Base-by-base conservation (phyloP, 768 basidiomycete species). In the Pleurotus salmoneostramineus region DNA sequence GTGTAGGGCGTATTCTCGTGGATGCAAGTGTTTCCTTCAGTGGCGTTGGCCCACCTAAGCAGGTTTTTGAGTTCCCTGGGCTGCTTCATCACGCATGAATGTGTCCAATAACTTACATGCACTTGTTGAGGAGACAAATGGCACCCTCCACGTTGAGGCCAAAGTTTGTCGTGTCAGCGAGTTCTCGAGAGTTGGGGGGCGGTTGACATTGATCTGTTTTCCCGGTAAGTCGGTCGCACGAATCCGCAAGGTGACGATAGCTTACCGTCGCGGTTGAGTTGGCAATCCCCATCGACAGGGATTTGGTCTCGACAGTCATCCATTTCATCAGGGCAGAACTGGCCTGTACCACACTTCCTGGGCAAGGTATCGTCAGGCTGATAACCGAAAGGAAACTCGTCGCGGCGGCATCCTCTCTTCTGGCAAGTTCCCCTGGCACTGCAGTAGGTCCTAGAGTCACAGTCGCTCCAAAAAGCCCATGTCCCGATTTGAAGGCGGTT, bases 271-370 rank as follows among this genome's bases (percentile, higher is more conserved):
- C 93, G 85, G 67, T 94, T 89, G 59, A 95, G 81, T 70, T 95
- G 92, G 73, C 93, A 95, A 32, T 79, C 67, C 60, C 83, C 86
- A 31, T 78, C 85, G 3, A 91, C 83, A 0, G 80, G 56, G 12
- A 89, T 73, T 35, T 87, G 63, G 4, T 71, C 61, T 65, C 86
- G 81, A 72, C 93, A 95, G 6, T 69, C 73, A 61, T 85, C 84
- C 59, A 82, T 83, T 72, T 94, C 94, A 64, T 95, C 92, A 0
- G 91, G 91, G 69, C 93, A 95, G 69, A 94, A 95, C 64, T 82
- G 67, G 15, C 83, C 86, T 34, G 64, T 62, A 6, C 73, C 67
- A 66, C 93, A 95, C 62, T 82, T 77, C 8, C 77, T 72, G 1
- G 93, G 92, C 15, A 91, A 65, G 6, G 64, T 59, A 4, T 71